These are phyloP conservation scores for Dactylis glomerata DNA, from an alignment of 176 grass and related monocot species.

Conservation along the genomic window DNA sequence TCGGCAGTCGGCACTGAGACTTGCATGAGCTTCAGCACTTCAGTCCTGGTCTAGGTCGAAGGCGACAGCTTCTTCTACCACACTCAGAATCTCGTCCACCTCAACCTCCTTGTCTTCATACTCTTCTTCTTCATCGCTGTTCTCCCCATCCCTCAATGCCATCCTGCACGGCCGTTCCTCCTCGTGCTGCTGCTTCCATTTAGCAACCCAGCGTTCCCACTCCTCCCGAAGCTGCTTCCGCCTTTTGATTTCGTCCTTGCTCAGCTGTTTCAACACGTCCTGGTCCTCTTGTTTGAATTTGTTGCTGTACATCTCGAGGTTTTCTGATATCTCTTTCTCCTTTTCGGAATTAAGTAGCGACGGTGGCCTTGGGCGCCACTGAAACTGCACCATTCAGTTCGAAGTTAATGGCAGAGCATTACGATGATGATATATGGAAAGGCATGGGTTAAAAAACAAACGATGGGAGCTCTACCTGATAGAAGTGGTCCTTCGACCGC, in stretches of 20 bases:
- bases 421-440: background rate
- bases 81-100: constrained; percentile 64
- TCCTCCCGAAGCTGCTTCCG: constrained; percentile 63
- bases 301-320: constrained; percentile 85
- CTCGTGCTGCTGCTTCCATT: constrained; percentile 76
- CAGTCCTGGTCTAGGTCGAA: constrained; percentile 67
- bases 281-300: constrained; percentile 80
- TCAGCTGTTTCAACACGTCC: constrained; percentile 53
- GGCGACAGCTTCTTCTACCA: constrained; percentile 52
- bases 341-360: constrained; percentile 58
- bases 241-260: constrained; percentile 64
- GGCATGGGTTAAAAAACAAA: background rate
- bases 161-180: constrained; percentile 47
- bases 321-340: constrained; percentile 69
- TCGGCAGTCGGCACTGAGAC: background rate
- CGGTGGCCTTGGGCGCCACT: constrained; percentile 70
- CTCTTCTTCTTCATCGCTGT: constrained; percentile 76
- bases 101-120: constrained; percentile 88
- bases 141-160: constrained; percentile 64
- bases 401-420: constrained; percentile 1
- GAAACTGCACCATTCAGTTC: constrained; percentile 51
- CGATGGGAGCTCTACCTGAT: constrained; percentile 48
- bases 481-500: constrained; percentile 89
- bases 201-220: constrained; percentile 68
- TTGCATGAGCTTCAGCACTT: constrained; percentile 3